Conservation (phyloP, 495 filamentous ascomycete species). For the Choiromyces venosus region DNA sequence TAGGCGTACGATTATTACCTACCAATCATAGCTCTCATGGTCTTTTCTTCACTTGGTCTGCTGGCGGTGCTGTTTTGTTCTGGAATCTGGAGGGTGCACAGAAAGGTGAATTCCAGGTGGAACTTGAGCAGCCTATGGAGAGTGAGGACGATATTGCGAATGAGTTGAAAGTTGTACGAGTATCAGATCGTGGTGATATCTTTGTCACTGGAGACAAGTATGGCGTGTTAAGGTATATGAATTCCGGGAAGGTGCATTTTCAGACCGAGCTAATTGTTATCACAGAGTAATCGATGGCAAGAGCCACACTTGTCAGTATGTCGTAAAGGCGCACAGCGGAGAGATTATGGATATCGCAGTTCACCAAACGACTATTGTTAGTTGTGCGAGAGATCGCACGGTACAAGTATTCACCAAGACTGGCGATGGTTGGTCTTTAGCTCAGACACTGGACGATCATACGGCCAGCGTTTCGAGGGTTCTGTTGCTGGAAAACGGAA, state of each 20-base stretch:
- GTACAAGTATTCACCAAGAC: conserved; percentile 73
- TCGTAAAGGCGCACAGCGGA: conserved; percentile 68
- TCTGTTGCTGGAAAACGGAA: conserved; percentile 57
- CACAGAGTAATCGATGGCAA: conserved; percentile 48
- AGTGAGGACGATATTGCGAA: conserved; percentile 58
- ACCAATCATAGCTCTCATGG: conserved; percentile 54
- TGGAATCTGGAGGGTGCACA: conserved; percentile 73
- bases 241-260: background rate
- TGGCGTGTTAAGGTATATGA: conserved; percentile 65
- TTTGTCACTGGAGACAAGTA: conserved; percentile 79
- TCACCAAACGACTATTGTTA: conserved; percentile 63
- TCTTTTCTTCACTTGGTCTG: conserved; percentile 82
- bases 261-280: conserved; percentile 13
- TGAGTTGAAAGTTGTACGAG: conserved; percentile 65
- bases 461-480: conserved; percentile 62
- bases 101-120: conserved; percentile 57
- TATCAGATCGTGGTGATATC: conserved; percentile 55
- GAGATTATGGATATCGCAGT: conserved; percentile 80
- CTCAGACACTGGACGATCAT: conserved; percentile 75
- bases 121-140: conserved; percentile 59
- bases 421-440: conserved; percentile 52
- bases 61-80: conserved; percentile 66
- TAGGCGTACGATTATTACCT: conserved; percentile 63
- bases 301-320: conserved; percentile 35
- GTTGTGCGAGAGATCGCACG: conserved; percentile 78